Base-by-base conservation (phyloP, 768 basidiomycete genomes). In the Tricholoma furcatifolium region DNA sequence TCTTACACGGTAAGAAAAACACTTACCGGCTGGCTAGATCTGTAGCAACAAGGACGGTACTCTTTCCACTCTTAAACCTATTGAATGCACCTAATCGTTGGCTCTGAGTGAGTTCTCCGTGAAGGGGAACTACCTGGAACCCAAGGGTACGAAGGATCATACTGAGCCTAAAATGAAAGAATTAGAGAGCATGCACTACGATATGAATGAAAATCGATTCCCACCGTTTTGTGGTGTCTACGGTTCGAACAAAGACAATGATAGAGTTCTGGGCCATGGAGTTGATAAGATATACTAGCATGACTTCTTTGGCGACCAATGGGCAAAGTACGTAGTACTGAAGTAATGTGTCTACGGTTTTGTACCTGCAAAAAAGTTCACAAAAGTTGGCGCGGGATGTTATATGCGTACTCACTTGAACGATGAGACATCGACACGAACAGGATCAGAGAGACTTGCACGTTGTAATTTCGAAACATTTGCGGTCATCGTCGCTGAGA, bases 401-500 rank as follows among this genome's bases (percentile, higher is more conserved):
- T 43, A 30, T 11, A 8, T 24, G 20, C 15, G 24, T 17, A 70
- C 87, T 64, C 66, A 93, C 93, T 95, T 97, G 45, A 38, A 49
- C 62, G 88, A 80, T 6, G 91, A 88, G 2, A 96, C 93, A 67
- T 97, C 93, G 1, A 98, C 84, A 59, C 88, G 81, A n/a, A 94
- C 82, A 15, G 95, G 95, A 63, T 95, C 92, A 27, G 81, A 80
- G 63, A 97, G 73, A 74, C 91, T 93, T 27, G 96, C 93, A 43
- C 95, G 73, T 66, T 98, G 95, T 12, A 98, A 76, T 67, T 97
- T 97, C 7, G 90, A 92, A 3, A 98, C 92, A 70, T 95, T 98
- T 15, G 92, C 91, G 10, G 95, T 95, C 95, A 98, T 98, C 20
- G 95, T 97, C 7, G 96, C 96, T 11, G 93, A 96, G 73, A 93